phyloP scores from a whole-genome alignment of 2,329 filamentous ascomycete species.

The Trichoderma asperellum region DNA sequence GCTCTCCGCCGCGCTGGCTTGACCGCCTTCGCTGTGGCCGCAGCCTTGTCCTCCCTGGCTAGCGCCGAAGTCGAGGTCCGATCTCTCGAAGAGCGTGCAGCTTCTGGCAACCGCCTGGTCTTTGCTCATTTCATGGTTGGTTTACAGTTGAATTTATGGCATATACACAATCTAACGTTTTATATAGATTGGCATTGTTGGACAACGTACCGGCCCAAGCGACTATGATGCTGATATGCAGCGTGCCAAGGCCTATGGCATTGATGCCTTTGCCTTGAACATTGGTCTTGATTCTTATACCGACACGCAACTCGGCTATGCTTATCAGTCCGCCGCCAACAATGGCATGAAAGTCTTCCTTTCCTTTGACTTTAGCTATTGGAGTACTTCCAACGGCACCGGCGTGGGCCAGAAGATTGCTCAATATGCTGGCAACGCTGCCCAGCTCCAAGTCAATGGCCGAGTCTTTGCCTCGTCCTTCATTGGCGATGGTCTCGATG shows the following conservation, averaged over 20 bases:
- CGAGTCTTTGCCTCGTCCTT: conserved; percentile 60
- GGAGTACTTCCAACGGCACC: conserved; percentile 41
- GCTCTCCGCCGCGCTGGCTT: conserved; percentile 30
- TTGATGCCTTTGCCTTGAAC: conserved; percentile 56
- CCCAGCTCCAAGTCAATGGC: conserved; percentile 54
- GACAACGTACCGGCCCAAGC: conserved; percentile 46
- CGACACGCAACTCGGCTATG: conserved; percentile 51
- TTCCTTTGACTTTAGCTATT: conserved; percentile 62
- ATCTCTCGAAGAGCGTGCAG: conserved; percentile 31
- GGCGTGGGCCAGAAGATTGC: conserved; percentile 51
- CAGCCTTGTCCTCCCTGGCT: conserved; percentile 29
- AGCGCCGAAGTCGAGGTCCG: conserved; percentile 16
- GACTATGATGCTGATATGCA: conserved; percentile 55
- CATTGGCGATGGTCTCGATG: conserved; percentile 51
- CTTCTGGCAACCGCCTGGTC: conserved; percentile 38
- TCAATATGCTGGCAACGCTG: conserved; percentile 48
- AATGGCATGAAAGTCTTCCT: conserved; percentile 59
- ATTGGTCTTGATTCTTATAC: conserved; percentile 51
- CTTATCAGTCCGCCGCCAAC: conserved; percentile 53
- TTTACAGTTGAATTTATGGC: too few species aligned
- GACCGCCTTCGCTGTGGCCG: conserved; percentile 29
- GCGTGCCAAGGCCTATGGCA: conserved; percentile 48
- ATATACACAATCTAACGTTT: not conserved
- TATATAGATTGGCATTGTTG: conserved; percentile 48
- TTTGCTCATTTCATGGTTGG: conserved; percentile 51